phyloP scores from a whole-genome alignment of 2,329 filamentous ascomycete genomes.

The Fonsecaea pedrosoi region DNA sequence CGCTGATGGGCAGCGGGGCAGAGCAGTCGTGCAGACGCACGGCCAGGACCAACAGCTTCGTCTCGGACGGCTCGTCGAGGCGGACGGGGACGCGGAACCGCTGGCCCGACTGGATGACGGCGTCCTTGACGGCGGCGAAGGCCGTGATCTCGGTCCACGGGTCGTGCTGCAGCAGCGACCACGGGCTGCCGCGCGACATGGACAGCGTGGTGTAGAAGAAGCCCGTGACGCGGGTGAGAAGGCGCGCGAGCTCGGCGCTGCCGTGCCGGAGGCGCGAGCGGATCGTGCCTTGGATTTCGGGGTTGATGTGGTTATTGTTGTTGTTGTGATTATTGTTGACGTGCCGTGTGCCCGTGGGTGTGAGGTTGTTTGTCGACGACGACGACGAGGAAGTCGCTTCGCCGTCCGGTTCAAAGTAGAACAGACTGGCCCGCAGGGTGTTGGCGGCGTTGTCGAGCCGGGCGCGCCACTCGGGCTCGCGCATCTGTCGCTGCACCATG shows the following conservation, averaged over 20 bases:
- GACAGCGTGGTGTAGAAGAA: slow-evolving; percentile 11
- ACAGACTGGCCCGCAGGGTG: slow-evolving; percentile 18
- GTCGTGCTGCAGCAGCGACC: slow-evolving; percentile 7
- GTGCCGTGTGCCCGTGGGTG: not conserved
- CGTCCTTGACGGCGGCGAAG: slow-evolving; percentile 1
- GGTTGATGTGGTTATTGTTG: no score
- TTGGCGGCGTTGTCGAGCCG: not conserved
- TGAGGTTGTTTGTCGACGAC: not conserved
- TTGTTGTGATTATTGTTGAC: not conserved
- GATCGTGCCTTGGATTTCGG: slow-evolving; percentile 9
- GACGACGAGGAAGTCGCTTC: not conserved
- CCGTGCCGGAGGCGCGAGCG: slow-evolving; percentile 16
- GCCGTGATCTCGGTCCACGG: slow-evolving; percentile 11
- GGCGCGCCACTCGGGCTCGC: not conserved
- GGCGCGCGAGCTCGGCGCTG: slow-evolving; percentile 9
- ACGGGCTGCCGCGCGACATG: not conserved
- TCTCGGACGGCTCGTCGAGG: slow-evolving; percentile 10
- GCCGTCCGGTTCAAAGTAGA: slow-evolving; percentile 17
- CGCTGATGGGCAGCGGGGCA: slow-evolving; percentile 14
- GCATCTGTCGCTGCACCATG: slow-evolving; percentile 18
- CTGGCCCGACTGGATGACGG: not conserved
- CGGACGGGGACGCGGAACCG: slow-evolving; percentile 18
- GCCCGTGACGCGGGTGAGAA: slow-evolving; percentile 9
- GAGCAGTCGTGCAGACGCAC: slow-evolving; percentile 10
- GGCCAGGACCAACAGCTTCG: slow-evolving; percentile 9